These are phyloP conservation scores for Tetrapisispora iriomotensis DNA, from an alignment of 805 yeast genomes.

Conservation along the genomic window DNA sequence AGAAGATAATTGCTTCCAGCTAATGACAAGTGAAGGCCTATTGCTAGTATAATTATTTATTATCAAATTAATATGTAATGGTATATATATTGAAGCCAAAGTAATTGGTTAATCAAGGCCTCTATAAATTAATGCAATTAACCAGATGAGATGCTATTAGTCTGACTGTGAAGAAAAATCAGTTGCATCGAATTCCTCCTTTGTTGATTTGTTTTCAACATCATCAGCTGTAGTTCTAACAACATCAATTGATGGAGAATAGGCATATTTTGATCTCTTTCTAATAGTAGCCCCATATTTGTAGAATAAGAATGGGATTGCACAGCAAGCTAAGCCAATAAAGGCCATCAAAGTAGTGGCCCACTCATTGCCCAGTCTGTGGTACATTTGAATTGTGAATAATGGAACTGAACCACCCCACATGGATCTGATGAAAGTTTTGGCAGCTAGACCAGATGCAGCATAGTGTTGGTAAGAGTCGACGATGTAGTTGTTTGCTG, in stretches of 20 bases:
- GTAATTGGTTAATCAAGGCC: no score
- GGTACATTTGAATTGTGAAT: constrained; percentile 5
- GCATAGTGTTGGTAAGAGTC: constrained; percentile 6
- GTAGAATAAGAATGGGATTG: constrained; percentile 4
- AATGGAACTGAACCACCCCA: constrained; percentile 5
- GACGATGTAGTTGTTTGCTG: constrained; percentile 4
- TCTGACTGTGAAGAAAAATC: neutral
- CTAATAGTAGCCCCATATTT: constrained; percentile 4
- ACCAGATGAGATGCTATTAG: no score
- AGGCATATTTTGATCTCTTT: constrained; percentile 4
- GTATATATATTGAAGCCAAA: no score
- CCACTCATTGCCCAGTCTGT: constrained; percentile 5
- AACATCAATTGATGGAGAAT: constrained; percentile 1
- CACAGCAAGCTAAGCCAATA: constrained; percentile 4
- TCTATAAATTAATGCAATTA: no score
- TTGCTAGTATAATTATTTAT: no score
- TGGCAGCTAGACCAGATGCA: constrained; percentile 6
- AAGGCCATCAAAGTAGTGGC: constrained; percentile 4
- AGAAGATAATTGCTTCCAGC: no score
- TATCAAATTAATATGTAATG: no score
- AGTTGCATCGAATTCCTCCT: neutral
- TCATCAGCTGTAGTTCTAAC: constrained; percentile 1
- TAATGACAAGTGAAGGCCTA: no score
- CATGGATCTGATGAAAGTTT: constrained; percentile 4
- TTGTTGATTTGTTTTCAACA: neutral